Conservation (phyloP, 1,139 yeast genomes). For the Kurtzmaniella quercitrusa region DNA sequence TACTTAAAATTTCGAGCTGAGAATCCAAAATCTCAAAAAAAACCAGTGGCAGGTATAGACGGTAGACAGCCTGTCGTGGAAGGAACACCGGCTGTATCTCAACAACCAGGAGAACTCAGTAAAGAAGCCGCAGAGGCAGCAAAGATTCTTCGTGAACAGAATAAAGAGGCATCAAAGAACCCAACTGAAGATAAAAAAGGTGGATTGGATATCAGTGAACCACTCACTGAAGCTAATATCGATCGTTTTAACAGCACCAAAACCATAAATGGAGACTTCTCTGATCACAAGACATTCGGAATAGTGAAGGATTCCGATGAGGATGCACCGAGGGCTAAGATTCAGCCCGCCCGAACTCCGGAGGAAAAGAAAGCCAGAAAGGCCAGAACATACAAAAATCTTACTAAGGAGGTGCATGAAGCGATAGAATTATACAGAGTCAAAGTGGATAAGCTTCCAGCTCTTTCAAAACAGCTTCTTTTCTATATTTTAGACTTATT, state of each 20-base stretch:
- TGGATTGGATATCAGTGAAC: conserved; percentile 15
- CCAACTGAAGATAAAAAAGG: not conserved
- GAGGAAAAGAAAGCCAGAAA: conserved; percentile 18
- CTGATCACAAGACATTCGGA: not conserved
- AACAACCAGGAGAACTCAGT: conserved; percentile 7
- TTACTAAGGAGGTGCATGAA: conserved; percentile 58
- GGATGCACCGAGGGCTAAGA: not conserved
- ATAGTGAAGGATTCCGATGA: not conserved
- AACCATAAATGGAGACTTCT: conserved; percentile 1
- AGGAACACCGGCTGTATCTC: not conserved
- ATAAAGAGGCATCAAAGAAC: not conserved
- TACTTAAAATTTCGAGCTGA: conserved; percentile 57
- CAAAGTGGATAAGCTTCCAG: conserved; percentile 65
- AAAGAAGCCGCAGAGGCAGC: conserved; percentile 2
- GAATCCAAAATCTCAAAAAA: conserved; percentile 27
- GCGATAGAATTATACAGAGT: conserved; percentile 70
- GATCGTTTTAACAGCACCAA: conserved; percentile 19
- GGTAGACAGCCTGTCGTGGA: conserved; percentile 3
- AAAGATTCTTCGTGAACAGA: conserved; percentile 1
- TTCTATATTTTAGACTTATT: conserved; percentile 84
- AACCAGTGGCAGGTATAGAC: conserved; percentile 8
- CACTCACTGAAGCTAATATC: conserved; percentile 30
- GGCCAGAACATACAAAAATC: conserved; percentile 37
- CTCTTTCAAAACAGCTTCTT: conserved; percentile 72
- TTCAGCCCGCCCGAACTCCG: conserved; percentile 2